These are phyloP conservation scores for Saccharomyces pastorianus DNA, from an alignment of 1,139 yeast genomes.

Conservation along the genomic window DNA sequence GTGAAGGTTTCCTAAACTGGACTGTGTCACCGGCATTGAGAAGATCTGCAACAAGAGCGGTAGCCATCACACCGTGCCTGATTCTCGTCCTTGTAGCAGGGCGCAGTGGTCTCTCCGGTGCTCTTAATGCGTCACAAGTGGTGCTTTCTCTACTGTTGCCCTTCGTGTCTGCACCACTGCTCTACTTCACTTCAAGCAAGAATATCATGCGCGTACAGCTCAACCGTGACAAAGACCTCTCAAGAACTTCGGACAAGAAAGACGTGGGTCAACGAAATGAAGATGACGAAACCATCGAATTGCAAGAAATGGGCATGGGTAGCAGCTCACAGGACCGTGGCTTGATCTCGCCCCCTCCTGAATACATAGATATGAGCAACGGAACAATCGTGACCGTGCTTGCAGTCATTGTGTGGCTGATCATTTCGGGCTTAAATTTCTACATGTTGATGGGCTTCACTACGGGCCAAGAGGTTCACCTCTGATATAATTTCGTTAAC, in stretches of 20 bases:
- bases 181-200: conserved; percentile 58
- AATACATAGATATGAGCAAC: conserved; percentile 57
- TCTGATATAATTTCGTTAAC: conserved; percentile 19
- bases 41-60: conserved; percentile 59
- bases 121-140: conserved; percentile 69
- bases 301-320: background rate
- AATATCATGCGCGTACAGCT: conserved; percentile 48
- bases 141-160: conserved; percentile 63
- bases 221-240: conserved; percentile 11
- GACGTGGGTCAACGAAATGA: background rate
- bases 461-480: conserved; percentile 59
- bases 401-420: conserved; percentile 62
- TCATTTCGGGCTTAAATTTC: conserved; percentile 66
- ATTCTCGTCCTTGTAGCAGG: conserved; percentile 57
- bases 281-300: conserved; percentile 6
- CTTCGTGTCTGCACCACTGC: conserved; percentile 66
- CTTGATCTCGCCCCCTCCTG: conserved; percentile 5
- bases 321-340: background rate
- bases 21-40: conserved; percentile 59
- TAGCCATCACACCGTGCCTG: conserved; percentile 67
- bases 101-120: conserved; percentile 58
- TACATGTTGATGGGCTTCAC: conserved; percentile 68
- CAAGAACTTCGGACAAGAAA: background rate
- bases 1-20: conserved; percentile 77
- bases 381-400: conserved; percentile 46